A percentile compares a stretch with the other conserved stretches of the same genome.
phyloP scores from a whole-genome alignment of 176 grass and related monocot species.

The Paspalum notatum region DNA sequence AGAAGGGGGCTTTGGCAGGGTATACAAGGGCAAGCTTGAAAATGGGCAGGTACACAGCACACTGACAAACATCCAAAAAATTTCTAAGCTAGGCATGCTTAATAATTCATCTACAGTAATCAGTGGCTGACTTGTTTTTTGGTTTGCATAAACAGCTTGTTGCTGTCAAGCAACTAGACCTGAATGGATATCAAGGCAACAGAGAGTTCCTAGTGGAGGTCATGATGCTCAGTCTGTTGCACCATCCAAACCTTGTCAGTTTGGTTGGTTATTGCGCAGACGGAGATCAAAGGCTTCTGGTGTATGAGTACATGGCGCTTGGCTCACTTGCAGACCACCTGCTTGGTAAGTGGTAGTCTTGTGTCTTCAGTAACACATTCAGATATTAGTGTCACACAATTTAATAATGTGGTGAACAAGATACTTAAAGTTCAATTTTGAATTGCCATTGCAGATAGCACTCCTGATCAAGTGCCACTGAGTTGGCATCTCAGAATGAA shows the following conservation, averaged over 20 bases:
- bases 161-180: constrained; percentile 88
- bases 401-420: constrained; percentile 6
- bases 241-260: constrained; percentile 85
- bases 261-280: constrained; percentile 91
- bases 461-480: constrained; percentile 60
- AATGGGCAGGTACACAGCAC: constrained; percentile 65
- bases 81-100: background rate
- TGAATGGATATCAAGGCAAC: constrained; percentile 74
- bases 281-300: constrained; percentile 85
- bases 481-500: constrained; percentile 86
- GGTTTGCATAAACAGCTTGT: constrained; percentile 58
- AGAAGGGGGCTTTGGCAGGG: constrained; percentile 91
- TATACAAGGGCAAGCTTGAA: constrained; percentile 78
- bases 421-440: background rate
- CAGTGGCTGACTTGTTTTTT: constrained; percentile 4
- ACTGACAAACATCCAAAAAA: constrained; percentile 5
- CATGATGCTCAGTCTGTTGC: constrained; percentile 78
- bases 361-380: background rate
- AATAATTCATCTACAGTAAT: background rate
- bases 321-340: constrained; percentile 81
- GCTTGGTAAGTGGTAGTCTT: constrained; percentile 55
- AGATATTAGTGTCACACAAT: background rate
- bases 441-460: constrained; percentile 55
- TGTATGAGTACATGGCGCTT: constrained; percentile 87
- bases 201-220: constrained; percentile 88